These are phyloP conservation scores for Pichia sp. DNA, from an alignment of 1,139 yeast species.

Conservation along the genomic window DNA sequence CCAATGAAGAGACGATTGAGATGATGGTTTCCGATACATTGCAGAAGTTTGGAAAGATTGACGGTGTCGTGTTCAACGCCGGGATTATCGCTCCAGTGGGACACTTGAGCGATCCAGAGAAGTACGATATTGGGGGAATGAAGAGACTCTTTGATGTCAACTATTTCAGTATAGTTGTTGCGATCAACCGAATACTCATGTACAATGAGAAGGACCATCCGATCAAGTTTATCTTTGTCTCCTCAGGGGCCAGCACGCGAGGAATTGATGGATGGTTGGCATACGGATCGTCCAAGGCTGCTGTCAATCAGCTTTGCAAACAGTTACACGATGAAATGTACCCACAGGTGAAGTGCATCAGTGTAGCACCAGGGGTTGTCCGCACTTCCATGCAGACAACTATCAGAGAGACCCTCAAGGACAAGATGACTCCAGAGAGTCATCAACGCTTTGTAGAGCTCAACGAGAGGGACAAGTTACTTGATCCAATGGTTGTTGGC, in stretches of 20 bases:
- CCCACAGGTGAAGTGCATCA: constrained; percentile 43
- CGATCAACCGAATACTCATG: constrained; percentile 45
- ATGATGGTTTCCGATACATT: constrained; percentile 43
- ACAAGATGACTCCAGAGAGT: constrained; percentile 50
- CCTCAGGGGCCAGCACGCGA: constrained; percentile 74
- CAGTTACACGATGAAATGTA: constrained; percentile 64
- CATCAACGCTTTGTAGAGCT: constrained; percentile 54
- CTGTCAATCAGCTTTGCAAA: constrained; percentile 65
- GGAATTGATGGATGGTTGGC: constrained; percentile 78
- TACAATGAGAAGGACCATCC: constrained; percentile 45
- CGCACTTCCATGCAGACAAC: constrained; percentile 80
- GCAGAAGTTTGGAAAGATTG: constrained; percentile 50
- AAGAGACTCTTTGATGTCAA: constrained; percentile 64
- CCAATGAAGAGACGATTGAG: constrained; percentile 34
- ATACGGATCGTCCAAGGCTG: constrained; percentile 87
- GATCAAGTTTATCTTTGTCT: constrained; percentile 50
- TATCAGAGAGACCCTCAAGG: constrained; percentile 55
- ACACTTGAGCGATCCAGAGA: constrained; percentile 39
- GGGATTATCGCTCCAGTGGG: constrained; percentile 82
- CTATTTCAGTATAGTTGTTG: constrained; percentile 64
- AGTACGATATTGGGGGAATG: constrained; percentile 46
- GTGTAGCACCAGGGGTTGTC: constrained; percentile 92
- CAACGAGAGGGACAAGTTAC: constrained; percentile 45
- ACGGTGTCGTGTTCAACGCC: constrained; percentile 78
- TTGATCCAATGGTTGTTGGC: constrained; percentile 67